These are phyloP conservation scores for Curvularia verruculosa DNA, from an alignment of 2,329 filamentous ascomycete genomes.

Conservation along the genomic window DNA sequence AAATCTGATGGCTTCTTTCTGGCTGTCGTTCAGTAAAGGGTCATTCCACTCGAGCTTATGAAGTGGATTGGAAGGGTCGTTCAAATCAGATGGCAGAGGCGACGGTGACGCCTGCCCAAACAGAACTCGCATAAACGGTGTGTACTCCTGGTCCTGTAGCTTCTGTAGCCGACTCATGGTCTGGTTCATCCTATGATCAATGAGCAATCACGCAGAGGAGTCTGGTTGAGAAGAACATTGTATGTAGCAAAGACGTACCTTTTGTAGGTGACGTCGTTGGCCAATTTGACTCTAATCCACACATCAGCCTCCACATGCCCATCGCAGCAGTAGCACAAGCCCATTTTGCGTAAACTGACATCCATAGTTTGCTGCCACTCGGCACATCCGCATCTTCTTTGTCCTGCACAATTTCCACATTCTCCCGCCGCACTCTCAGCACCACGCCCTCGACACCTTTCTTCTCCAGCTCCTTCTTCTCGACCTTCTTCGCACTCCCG, in stretches of 20 bases:
- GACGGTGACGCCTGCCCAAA: slow-evolving; percentile 65
- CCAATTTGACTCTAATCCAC: slow-evolving; percentile 64
- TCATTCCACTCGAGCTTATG: slow-evolving; percentile 61
- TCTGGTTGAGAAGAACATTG: not conserved
- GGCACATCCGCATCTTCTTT: slow-evolving; percentile 64
- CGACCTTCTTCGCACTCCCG: slow-evolving; percentile 72
- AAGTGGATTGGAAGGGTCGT: slow-evolving; percentile 47
- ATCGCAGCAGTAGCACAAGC: not conserved
- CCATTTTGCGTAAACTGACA: slow-evolving; percentile 55
- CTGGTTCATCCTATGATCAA: slow-evolving; percentile 61
- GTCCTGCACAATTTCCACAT: slow-evolving; percentile 71
- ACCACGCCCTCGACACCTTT: slow-evolving; percentile 74
- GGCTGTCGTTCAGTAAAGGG: slow-evolving; percentile 64
- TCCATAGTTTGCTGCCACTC: slow-evolving; percentile 63
- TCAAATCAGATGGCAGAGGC: slow-evolving; percentile 55
- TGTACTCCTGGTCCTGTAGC: slow-evolving; percentile 61
- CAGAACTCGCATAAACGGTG: slow-evolving; percentile 64
- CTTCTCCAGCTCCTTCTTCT: slow-evolving; percentile 72
- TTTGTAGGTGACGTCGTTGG: slow-evolving; percentile 70
- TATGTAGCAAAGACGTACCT: slow-evolving; percentile 51
- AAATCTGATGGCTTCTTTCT: slow-evolving; percentile 73
- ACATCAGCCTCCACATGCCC: slow-evolving; percentile 40
- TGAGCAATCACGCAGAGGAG: slow-evolving; percentile 16
- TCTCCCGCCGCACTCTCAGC: slow-evolving; percentile 64
- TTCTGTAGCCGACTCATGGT: slow-evolving; percentile 66